A percentile compares a stretch with the other conserved stretches of the same genome.
phyloP scores from a whole-genome alignment of 2,329 filamentous ascomycete species.

The Plenodomus tracheiphilus region DNA sequence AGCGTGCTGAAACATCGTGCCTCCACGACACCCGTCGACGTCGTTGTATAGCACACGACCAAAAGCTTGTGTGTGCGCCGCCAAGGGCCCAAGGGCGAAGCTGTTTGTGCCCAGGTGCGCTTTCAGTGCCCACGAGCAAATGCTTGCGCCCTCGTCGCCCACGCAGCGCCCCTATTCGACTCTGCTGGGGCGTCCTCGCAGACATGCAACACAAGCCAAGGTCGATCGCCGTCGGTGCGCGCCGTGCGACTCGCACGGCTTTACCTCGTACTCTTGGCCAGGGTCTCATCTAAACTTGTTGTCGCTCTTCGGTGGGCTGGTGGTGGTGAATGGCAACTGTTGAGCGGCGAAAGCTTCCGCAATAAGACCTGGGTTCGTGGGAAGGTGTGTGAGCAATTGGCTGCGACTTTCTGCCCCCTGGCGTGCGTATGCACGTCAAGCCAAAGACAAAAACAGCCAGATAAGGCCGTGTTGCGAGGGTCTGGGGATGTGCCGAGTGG shows the following conservation, averaged over 20 bases:
- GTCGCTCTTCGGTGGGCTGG: slow-evolving; percentile 3
- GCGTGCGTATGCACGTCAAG: slow-evolving; percentile 9
- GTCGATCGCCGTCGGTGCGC: not conserved
- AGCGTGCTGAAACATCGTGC: slow-evolving; percentile 5
- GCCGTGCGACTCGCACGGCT: not conserved
- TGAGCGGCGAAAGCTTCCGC: slow-evolving; percentile 2
- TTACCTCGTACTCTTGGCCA: not conserved
- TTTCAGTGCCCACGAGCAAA: slow-evolving; percentile 4
- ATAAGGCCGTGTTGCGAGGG: not conserved
- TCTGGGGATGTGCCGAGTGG: not conserved
- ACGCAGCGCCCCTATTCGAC: slow-evolving; percentile 4
- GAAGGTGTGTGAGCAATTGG: not conserved
- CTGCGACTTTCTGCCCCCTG: not conserved
- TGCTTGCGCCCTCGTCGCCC: slow-evolving; percentile 7
- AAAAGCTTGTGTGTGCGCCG: not conserved
- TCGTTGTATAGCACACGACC: not conserved
- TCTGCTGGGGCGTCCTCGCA: not conserved
- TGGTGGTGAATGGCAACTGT: slow-evolving; percentile 2
- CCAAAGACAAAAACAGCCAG: slow-evolving; percentile 11
- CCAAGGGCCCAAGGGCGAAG: not conserved
- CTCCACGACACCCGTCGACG: not conserved
- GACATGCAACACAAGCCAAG: not conserved
- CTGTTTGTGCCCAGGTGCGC: no score
- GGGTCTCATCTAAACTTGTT: not conserved
- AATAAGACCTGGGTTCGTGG: not conserved